phyloP scores from a whole-genome alignment of 495 filamentous ascomycete species.

The Cercophora samala region DNA sequence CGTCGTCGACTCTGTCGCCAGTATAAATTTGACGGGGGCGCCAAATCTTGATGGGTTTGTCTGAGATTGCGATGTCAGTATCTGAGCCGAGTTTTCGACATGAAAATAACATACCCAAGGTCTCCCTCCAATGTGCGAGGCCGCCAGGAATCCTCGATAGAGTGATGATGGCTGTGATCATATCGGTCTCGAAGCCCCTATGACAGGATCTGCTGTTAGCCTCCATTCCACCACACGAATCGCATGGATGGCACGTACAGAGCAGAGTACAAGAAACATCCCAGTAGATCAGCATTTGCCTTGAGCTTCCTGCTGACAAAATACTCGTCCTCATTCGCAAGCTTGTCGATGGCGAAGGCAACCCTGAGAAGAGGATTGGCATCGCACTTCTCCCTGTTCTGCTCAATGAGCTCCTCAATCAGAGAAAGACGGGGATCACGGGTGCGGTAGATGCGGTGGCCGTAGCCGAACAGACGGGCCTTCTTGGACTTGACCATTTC shows the following conservation, averaged over 20 bases:
- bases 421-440: slow-evolving; percentile 48
- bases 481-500: slow-evolving; percentile 47
- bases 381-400: slow-evolving; percentile 36
- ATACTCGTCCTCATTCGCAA: slow-evolving; percentile 50
- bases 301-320: slow-evolving; percentile 47
- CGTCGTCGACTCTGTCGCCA: neutral
- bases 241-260: slow-evolving; percentile 37
- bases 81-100: too few species aligned
- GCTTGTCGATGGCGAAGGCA: slow-evolving; percentile 46
- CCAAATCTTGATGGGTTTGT: slow-evolving; percentile 12
- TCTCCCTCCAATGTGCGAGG: slow-evolving; percentile 7
- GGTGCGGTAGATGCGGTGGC: slow-evolving; percentile 54
- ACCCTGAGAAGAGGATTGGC: slow-evolving; percentile 47
- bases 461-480: slow-evolving; percentile 53
- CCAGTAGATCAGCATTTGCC: slow-evolving; percentile 57
- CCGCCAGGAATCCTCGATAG: slow-evolving; percentile 4
- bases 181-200: slow-evolving; percentile 10
- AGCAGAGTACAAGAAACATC: slow-evolving; percentile 51
- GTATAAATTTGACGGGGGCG: slow-evolving; percentile 6
- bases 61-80: neutral
- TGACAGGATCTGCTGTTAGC: neutral
- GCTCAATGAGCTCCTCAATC: slow-evolving; percentile 46
- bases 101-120: neutral
- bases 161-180: slow-evolving; percentile 10
- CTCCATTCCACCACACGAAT: neutral